Conservation (phyloP, 768 basidiomycete species). For the Tephrocybe sp. region DNA sequence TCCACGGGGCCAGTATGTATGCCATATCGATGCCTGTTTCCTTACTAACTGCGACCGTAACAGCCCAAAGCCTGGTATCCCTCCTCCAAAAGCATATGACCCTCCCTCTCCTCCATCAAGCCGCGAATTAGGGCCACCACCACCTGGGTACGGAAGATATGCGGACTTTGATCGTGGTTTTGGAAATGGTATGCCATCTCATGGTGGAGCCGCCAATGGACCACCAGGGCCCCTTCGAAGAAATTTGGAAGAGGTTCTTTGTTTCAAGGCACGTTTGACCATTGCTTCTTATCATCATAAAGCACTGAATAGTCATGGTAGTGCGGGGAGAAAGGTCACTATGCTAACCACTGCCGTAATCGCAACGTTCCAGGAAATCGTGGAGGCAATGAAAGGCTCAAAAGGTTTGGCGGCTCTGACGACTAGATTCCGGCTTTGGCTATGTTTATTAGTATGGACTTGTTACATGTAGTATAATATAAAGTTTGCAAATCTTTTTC, state of each 20-base stretch:
- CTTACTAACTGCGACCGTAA: constrained; percentile 7
- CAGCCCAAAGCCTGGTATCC: constrained; percentile 63
- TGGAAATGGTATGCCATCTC: constrained; percentile 32
- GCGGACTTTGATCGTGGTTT: constrained; percentile 67
- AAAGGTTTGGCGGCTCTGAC: constrained; percentile 34
- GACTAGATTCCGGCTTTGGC: constrained; percentile 4
- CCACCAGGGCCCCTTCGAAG: constrained; percentile 48
- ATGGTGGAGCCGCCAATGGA: constrained; percentile 23
- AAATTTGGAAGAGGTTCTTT: constrained; percentile 81
- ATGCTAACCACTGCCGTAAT: constrained; percentile 92
- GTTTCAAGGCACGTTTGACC: constrained; percentile 68
- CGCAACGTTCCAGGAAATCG: constrained; percentile 89
- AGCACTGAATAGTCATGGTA: constrained; percentile 27
- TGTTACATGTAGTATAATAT: too few relatives aligned
- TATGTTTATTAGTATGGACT: too few relatives aligned
- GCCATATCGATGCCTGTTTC: constrained; percentile 5
- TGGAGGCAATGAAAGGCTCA: constrained; percentile 71
- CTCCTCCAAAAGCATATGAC: constrained; percentile 38
- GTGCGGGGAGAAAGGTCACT: constrained; percentile 94
- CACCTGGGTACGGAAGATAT: constrained; percentile 87
- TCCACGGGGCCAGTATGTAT: constrained; percentile 81
- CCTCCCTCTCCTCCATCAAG: constrained; percentile 74
- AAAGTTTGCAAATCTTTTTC: too few relatives aligned
- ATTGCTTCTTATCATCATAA: background rate
- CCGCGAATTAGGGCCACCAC: constrained; percentile 85